Base-by-base conservation (phyloP, 83 land plant genomes). In the Diphasiastrum complanatum region DNA sequence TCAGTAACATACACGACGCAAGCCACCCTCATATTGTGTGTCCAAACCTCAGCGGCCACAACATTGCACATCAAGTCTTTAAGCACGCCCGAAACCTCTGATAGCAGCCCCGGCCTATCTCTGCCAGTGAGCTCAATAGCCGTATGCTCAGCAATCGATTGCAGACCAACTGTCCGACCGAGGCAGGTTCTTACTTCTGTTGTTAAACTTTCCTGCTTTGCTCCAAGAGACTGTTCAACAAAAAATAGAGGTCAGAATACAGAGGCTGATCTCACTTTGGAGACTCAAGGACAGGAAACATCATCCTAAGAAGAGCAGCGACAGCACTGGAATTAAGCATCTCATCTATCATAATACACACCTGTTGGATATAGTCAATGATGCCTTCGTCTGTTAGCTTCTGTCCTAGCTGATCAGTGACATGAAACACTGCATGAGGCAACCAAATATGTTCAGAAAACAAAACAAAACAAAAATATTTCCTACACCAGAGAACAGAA, bases 31-130 rank as follows among this genome's bases (percentile, higher is more conserved):
- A 75, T 66, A 58, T 83, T 83, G 33, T 87, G 92, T 34, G 92
- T 87, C 92, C 92, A 87, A 4, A 87, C 75, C 69, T 83, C 92
- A 1, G 83, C 72, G n/a, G 75, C 79, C 6, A 81, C 85, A 6
- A 87, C 81, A 73, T 84, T 83, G 61, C 92, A 87, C 48, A 78
- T 76, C 34, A 81, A 81, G 64, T 81, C 81, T 2, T 77, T 20
- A 12, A 87, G 81, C 18, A 84, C 81, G 0, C 84, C 88, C 51
- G 75, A 84, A 5, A 87, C 67, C 68, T 87, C 92, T 5, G 92
- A 87, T 5, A 87, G 79, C 30, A 87, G 34, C 3, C 92, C 88
- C 0, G 85, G 88, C 16, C 88, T 52, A 55, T 87, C 92, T 51
- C 67, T 65, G 45, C 83, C 88, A 20, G 68, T 78, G 26, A 87